Conservation (phyloP, 116 monocot genomes). For the Trichopus zeylanicus region DNA sequence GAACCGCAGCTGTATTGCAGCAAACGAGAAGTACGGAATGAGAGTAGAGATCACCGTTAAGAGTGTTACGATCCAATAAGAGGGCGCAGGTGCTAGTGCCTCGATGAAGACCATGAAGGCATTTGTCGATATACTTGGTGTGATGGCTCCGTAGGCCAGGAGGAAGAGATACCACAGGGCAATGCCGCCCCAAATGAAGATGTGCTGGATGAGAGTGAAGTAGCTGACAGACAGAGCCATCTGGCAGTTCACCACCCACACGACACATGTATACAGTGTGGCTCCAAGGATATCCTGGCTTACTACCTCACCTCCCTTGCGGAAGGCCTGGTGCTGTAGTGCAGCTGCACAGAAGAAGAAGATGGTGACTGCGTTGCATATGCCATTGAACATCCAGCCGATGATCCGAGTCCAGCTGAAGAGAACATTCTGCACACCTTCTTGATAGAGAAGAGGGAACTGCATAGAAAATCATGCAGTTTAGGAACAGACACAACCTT, state of each 20-base stretch:
- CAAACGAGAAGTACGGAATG: conserved; percentile 35
- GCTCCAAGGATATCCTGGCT: conserved; percentile 28
- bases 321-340: conserved; percentile 53
- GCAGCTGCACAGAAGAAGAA: conserved; percentile 42
- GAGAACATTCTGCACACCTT: conserved; percentile 64
- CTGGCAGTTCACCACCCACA: conserved; percentile 74
- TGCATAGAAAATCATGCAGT: conserved; percentile 11
- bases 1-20: conserved; percentile 53
- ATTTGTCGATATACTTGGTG: conserved; percentile 28
- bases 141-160: conserved; percentile 39
- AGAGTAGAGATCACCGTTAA: conserved; percentile 39
- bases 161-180: conserved; percentile 62
- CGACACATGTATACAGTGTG: conserved; percentile 55
- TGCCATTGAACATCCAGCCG: conserved; percentile 47
- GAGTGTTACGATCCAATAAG: conserved; percentile 44
- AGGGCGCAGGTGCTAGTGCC: conserved; percentile 32
- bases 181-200: conserved; percentile 69
- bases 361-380: conserved; percentile 35
- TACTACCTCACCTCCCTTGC: conserved; percentile 38
- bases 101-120: conserved; percentile 55
- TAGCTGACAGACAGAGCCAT: conserved; percentile 63
- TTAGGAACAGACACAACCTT: no score
- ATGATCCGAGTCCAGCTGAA: conserved; percentile 58
- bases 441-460: conserved; percentile 70
- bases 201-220: conserved; percentile 67